Percentiles rank a stretch among this genome's conserved stretches.
phyloP scores from a whole-genome alignment of 805 yeast species.

The Yamadazyma endophytica region DNA sequence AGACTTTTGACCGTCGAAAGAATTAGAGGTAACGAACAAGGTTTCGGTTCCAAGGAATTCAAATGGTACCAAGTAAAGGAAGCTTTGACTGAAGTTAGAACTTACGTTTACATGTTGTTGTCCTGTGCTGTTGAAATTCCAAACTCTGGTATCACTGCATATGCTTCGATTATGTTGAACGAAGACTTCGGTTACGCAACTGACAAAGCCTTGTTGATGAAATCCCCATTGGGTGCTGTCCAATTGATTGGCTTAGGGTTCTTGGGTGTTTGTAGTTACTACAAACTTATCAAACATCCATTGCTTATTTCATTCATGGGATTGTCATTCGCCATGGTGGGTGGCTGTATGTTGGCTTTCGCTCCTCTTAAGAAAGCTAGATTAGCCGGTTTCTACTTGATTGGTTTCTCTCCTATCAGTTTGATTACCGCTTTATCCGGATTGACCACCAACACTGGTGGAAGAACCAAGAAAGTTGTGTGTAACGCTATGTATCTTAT shows the following conservation, averaged over 20 bases:
- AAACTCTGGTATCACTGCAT: constrained; percentile 31
- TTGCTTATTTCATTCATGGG: constrained; percentile 17
- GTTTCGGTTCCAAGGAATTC: constrained; percentile 35
- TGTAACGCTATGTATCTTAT: constrained; percentile 42
- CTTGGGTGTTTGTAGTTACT: constrained; percentile 14
- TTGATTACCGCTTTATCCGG: constrained; percentile 26
- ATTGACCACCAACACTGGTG: constrained; percentile 47
- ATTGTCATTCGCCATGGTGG: constrained; percentile 17
- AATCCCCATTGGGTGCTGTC: constrained; percentile 46
- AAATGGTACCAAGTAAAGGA: constrained; percentile 33
- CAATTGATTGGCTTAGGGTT: constrained; percentile 34
- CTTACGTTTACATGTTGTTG: constrained; percentile 27
- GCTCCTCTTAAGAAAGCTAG: constrained; percentile 26
- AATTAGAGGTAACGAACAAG: constrained; percentile 32
- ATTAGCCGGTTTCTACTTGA: constrained; percentile 25
- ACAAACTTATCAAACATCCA: constrained; percentile 8
- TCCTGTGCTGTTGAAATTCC: constrained; percentile 24
- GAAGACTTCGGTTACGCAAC: constrained; percentile 20
- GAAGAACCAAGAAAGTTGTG: constrained; percentile 51
- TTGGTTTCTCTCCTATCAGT: constrained; percentile 21
- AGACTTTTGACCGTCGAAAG: constrained; percentile 28
- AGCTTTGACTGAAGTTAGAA: constrained; percentile 29
- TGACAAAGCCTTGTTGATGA: constrained; percentile 38
- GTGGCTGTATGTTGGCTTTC: constrained; percentile 41
- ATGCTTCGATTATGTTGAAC: constrained; percentile 27